A percentile compares a stretch with the other conserved stretches of the same genome.
Evolutionary conservation across 2,329 filamentous ascomycete species (phyloP).

Genomic region (Fonsecaea erecta): DNA sequence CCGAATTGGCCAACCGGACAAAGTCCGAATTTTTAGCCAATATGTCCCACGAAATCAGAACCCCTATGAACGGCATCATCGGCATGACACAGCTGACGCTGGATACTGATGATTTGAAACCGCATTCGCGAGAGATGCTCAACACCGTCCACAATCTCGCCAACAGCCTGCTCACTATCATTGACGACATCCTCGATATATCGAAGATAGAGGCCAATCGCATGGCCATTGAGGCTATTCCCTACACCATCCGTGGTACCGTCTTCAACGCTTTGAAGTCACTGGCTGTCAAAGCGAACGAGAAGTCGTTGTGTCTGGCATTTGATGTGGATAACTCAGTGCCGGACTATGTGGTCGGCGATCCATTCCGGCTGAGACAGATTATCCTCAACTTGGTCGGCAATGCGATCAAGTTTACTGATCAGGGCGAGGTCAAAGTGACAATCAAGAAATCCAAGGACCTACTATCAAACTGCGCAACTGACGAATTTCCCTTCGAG

Average conservation of each 20-base stretch:
- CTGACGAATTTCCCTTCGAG: slow-evolving; percentile 87
- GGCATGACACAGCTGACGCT: slow-evolving; percentile 97
- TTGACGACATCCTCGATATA: slow-evolving; percentile 76
- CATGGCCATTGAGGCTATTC: slow-evolving; percentile 98
- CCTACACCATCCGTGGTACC: slow-evolving; percentile 89
- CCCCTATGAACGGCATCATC: slow-evolving; percentile 97
- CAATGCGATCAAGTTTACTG: slow-evolving; percentile 98
- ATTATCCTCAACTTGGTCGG: slow-evolving; percentile 97
- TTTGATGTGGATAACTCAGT: slow-evolving; percentile 93
- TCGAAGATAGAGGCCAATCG: slow-evolving; percentile 88
- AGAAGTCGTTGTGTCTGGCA: slow-evolving; percentile 89
- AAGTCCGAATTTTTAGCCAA: slow-evolving; percentile 99
- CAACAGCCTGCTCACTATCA: slow-evolving; percentile 94
- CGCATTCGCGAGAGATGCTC: slow-evolving; percentile 96
- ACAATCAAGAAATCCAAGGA: slow-evolving; percentile 77
- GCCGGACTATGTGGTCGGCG: slow-evolving; percentile 92
- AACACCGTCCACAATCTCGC: slow-evolving; percentile 97
- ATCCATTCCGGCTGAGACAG: slow-evolving; percentile 93
- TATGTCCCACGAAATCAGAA: slow-evolving; percentile 98
- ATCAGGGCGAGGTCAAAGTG: slow-evolving; percentile 92
- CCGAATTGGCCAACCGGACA: slow-evolving; percentile 94
- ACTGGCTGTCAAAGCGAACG: slow-evolving; percentile 94
- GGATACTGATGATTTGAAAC: slow-evolving; percentile 91
- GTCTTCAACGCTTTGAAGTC: slow-evolving; percentile 98
- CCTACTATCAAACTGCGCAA: slow-evolving; percentile 56